These are phyloP conservation scores for Trifolium dubium DNA, from an alignment of 306 rosid species.

Conservation along the genomic window DNA sequence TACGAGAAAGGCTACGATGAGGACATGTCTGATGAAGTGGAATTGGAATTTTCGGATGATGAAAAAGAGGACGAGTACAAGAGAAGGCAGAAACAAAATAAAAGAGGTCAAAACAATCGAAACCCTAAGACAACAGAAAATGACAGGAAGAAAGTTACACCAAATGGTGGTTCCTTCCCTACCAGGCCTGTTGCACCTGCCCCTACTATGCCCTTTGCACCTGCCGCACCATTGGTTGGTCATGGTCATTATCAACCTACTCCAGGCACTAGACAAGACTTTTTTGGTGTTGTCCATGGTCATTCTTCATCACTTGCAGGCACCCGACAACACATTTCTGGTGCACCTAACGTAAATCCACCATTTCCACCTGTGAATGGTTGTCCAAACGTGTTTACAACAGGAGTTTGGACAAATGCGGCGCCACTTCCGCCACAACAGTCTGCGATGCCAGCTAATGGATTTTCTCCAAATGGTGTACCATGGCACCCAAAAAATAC, in stretches of 20 bases:
- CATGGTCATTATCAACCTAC: constrained; percentile 43
- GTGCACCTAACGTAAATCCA: constrained; percentile 40
- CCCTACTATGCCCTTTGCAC: constrained; percentile 33
- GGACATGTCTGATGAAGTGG: constrained; percentile 57
- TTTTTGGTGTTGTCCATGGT: constrained; percentile 30
- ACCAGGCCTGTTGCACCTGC: constrained; percentile 35
- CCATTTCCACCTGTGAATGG: constrained; percentile 46
- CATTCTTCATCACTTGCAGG: constrained; percentile 41
- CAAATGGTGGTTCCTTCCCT: constrained; percentile 26
- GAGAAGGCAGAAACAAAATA: constrained; percentile 53
- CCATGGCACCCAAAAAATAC: constrained; percentile 52
- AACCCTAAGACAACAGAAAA: constrained; percentile 40
- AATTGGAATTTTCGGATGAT: constrained; percentile 84
- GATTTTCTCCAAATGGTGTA: constrained; percentile 46
- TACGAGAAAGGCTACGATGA: constrained; percentile 84
- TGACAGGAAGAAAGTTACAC: constrained; percentile 36
- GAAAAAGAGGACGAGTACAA: constrained; percentile 74
- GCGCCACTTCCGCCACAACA: constrained; percentile 50
- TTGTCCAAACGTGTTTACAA: constrained; percentile 36
- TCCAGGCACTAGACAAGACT: constrained; percentile 45
- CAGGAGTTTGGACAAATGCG: constrained; percentile 59
- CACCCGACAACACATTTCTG: constrained; percentile 41
- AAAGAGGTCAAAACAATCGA: constrained; percentile 55
- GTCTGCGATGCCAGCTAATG: constrained; percentile 45
- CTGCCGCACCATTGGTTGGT: constrained; percentile 25